These are phyloP conservation scores for Phaeoacremonium minimum DNA, from an alignment of 2,329 filamentous ascomycete genomes.

Conservation along the genomic window DNA sequence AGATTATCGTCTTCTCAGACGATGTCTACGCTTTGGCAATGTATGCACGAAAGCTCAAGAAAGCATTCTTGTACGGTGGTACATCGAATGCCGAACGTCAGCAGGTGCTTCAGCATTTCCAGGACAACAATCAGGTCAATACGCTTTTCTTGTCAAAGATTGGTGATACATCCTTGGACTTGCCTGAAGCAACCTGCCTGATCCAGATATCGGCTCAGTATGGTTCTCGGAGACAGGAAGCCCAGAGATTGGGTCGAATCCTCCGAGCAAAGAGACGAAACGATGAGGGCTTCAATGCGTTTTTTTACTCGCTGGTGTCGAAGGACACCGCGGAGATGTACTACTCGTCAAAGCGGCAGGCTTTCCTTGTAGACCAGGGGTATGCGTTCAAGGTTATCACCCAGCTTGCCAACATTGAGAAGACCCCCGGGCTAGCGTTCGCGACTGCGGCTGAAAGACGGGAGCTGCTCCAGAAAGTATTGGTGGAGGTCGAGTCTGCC, in stretches of 20 bases:
- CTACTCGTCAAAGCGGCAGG: slow-evolving; percentile 93
- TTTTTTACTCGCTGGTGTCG: slow-evolving; percentile 95
- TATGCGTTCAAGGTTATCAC: slow-evolving; percentile 99
- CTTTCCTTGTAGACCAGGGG: slow-evolving; percentile 94
- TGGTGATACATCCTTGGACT: slow-evolving; percentile 93
- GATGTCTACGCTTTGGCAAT: slow-evolving; percentile 89
- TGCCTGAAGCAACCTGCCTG: slow-evolving; percentile 92
- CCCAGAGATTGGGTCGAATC: slow-evolving; percentile 88
- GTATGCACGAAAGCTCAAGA: slow-evolving; percentile 79
- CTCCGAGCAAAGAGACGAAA: slow-evolving; percentile 92
- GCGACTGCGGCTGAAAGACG: slow-evolving; percentile 73
- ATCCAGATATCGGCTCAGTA: slow-evolving; percentile 98
- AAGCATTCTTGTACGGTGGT: slow-evolving; percentile 87
- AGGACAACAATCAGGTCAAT: slow-evolving; percentile 84
- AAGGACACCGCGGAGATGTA: slow-evolving; percentile 99
- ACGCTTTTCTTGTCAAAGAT: slow-evolving; percentile 97
- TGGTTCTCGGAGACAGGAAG: slow-evolving; percentile 93
- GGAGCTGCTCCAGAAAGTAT: slow-evolving; percentile 82
- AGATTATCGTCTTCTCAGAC: slow-evolving; percentile 97
- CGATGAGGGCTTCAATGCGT: slow-evolving; percentile 97
- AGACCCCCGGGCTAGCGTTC: slow-evolving; percentile 76
- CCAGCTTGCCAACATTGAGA: slow-evolving; percentile 84
- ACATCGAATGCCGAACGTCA: slow-evolving; percentile 84
- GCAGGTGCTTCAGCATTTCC: slow-evolving; percentile 87
- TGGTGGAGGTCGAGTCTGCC: slow-evolving; percentile 75